Evolutionary conservation across 1,284 basidiomycete genomes (phyloP), one percentile per base, ranked within the genome.

Genomic region (Meripilus lineatus): DNA sequence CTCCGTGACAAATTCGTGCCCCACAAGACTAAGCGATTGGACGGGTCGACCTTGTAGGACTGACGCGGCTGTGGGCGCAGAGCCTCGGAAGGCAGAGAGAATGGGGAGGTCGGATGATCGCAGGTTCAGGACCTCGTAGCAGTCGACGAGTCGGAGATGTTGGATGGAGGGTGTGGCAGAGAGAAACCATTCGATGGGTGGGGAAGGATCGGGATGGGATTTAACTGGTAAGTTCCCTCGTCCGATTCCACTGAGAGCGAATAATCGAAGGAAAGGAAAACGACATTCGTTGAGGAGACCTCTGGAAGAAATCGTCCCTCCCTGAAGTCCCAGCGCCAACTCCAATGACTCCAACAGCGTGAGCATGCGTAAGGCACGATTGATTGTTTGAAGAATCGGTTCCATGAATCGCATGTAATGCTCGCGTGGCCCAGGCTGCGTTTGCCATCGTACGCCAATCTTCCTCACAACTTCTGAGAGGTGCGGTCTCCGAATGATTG

Each of bases 41-140:
- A 82, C 74, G 4, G 79, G 75, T 25, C 80, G 66, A 10, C 77
- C 78, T 10, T 79, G 81, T 42, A 82, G 70, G 44, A 83, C 56
- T 8, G 66, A 63, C 38, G 77, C 77, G 2, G 80, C 79, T n/a
- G 75, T 67, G 56, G 68, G 67, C 43, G 79, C 69, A 35, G 71
- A 70, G 45, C 80, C 80, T 48, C 78, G 77, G 67, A 82, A 83
- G 39, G 71, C 68, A 17, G 65, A 52, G 28, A 83, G 68, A 39
- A 53, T 50, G 7, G 73, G 71, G 23, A 81, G 62, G 48, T 72
- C 69, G 46, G 50, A 46, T 20, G 68, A 53, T 18, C 66, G 61
- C 23, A 79, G 63, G 18, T 45, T 39, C 22, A 72, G 56, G n/a
- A 55, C 45, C 28, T 60, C 53, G 48, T 66, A 66, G 56, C 72